A percentile compares a stretch with the other conserved stretches of the same genome.
phyloP scores from a whole-genome alignment of 495 filamentous ascomycete species.

The Annulohypoxylon moriforme region DNA sequence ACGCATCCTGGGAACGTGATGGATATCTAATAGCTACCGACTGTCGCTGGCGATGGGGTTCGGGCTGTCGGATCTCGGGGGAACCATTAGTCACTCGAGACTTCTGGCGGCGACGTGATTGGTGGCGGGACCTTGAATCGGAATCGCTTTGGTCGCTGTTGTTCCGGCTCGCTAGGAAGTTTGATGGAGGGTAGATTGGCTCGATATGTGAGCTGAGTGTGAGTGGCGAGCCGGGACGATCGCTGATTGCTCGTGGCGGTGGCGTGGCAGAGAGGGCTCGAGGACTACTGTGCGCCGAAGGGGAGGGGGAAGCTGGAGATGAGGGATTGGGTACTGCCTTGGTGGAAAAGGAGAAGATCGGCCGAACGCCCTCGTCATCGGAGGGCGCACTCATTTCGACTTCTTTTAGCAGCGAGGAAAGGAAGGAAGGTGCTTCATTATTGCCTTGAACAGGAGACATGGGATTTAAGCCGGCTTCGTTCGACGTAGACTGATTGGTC shows the following conservation, averaged over 20 bases:
- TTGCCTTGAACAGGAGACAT: slow-evolving; percentile 39
- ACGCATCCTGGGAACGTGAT: slow-evolving; percentile 64
- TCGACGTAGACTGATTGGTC: slow-evolving; percentile 50
- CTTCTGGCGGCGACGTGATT: slow-evolving; percentile 15
- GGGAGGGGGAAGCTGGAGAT: slow-evolving; percentile 79
- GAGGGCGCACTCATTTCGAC: slow-evolving; percentile 76
- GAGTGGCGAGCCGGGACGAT: slow-evolving; percentile 73
- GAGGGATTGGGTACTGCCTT: slow-evolving; percentile 65
- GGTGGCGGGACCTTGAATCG: slow-evolving; percentile 50
- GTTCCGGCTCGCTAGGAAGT: slow-evolving; percentile 68
- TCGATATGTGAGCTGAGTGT: slow-evolving; percentile 74
- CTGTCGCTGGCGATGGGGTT: slow-evolving; percentile 54
- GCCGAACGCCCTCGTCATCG: slow-evolving; percentile 64
- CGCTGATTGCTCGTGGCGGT: slow-evolving; percentile 68
- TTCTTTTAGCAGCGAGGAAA: slow-evolving; percentile 85
- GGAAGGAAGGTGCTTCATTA: slow-evolving; percentile 69
- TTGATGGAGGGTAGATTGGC: slow-evolving; percentile 68
- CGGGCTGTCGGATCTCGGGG: slow-evolving; percentile 63
- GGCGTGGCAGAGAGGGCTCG: slow-evolving; percentile 78
- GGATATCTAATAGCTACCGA: slow-evolving; percentile 44
- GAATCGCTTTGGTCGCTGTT: slow-evolving; percentile 60
- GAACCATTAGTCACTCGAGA: slow-evolving; percentile 23
- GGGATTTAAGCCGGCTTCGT: slow-evolving; percentile 49
- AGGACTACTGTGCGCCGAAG: slow-evolving; percentile 75
- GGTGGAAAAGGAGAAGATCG: slow-evolving; percentile 58